phyloP scores from a whole-genome alignment of 2,329 filamentous ascomycete genomes.

The Ophiostoma sp. region DNA sequence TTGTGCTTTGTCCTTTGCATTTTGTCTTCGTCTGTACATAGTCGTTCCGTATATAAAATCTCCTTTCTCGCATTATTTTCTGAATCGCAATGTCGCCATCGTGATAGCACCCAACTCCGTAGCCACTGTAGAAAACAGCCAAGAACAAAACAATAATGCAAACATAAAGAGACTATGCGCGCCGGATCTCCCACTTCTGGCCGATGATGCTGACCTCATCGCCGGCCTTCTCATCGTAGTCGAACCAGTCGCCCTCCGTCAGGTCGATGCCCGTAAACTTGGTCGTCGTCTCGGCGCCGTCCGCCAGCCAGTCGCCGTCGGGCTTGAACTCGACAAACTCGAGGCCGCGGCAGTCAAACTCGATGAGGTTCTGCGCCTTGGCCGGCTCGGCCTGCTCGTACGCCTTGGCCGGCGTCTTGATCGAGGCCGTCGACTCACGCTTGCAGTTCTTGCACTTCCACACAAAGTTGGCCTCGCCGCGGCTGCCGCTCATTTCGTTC shows the following conservation, averaged over 20 bases:
- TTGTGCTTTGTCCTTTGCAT: too few species aligned
- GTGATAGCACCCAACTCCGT: too few species aligned
- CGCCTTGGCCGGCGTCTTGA: conserved; percentile 65
- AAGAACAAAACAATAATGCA: too few species aligned
- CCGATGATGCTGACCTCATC: conserved; percentile 93
- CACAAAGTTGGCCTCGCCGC: conserved; percentile 98
- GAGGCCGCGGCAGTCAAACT: conserved; percentile 88
- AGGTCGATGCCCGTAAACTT: conserved; percentile 80
- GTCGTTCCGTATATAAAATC: too few species aligned
- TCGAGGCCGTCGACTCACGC: conserved; percentile 71
- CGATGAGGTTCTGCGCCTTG: conserved; percentile 72
- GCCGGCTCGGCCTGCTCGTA: conserved; percentile 69
- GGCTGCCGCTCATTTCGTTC: conserved; percentile 86
- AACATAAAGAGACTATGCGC: conserved; percentile 45
- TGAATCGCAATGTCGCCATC: too few species aligned
- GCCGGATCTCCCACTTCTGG: conserved; percentile 75
- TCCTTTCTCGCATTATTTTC: too few species aligned
- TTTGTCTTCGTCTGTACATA: too few species aligned
- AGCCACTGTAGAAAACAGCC: too few species aligned
- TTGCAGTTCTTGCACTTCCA: conserved; percentile 99
- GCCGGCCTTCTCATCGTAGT: conserved; percentile 89
- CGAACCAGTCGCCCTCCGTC: conserved; percentile 90
- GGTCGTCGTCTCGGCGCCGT: conserved; percentile 71
- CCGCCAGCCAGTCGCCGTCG: conserved; percentile 90
- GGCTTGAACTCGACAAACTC: conserved; percentile 89